A percentile compares a stretch with the other conserved stretches of the same genome.
Evolutionary conservation across 306 rosid species (phyloP).

Genomic region (Lagenaria siceraria): DNA sequence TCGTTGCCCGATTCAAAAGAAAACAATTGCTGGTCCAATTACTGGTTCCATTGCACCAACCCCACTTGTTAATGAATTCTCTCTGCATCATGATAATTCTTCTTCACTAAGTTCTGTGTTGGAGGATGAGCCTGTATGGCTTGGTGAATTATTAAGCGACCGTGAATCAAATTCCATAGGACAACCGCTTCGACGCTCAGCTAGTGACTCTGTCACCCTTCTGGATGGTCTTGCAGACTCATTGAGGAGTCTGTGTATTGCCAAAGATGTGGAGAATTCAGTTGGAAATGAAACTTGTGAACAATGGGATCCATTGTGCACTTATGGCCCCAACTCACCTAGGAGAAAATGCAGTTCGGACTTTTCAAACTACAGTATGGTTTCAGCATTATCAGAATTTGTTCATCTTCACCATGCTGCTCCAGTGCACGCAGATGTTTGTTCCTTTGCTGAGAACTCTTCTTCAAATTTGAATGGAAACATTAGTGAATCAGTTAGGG

Average conservation of each 20-base stretch:
- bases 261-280: constrained; percentile 8
- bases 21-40: constrained; percentile 11
- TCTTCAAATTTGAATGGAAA: constrained; percentile 4
- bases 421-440: constrained; percentile 10
- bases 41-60: constrained; percentile 2
- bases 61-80: constrained; percentile 6
- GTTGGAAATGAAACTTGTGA: constrained; percentile 12
- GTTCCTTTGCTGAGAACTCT: constrained; percentile 5
- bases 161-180: constrained; percentile 12
- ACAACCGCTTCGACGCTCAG: constrained; percentile 19
- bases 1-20: constrained; percentile 33
- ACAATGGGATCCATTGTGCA: constrained; percentile 17
- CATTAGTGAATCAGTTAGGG: constrained; percentile 3
- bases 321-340: constrained; percentile 40
- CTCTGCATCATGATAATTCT: background rate
- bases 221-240: constrained; percentile 21
- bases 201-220: constrained; percentile 25
- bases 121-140: constrained; percentile 32
- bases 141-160: constrained; percentile 21
- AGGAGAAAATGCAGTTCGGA: constrained; percentile 23
- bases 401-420: constrained; percentile 17
- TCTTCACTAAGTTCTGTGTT: constrained; percentile 10
- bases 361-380: constrained; percentile 21
- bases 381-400: constrained; percentile 31
- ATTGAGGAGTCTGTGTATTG: constrained; percentile 6